These are phyloP conservation scores for Domatiomyces catenatus DNA, from an alignment of 2,329 filamentous ascomycete species.

Conservation along the genomic window DNA sequence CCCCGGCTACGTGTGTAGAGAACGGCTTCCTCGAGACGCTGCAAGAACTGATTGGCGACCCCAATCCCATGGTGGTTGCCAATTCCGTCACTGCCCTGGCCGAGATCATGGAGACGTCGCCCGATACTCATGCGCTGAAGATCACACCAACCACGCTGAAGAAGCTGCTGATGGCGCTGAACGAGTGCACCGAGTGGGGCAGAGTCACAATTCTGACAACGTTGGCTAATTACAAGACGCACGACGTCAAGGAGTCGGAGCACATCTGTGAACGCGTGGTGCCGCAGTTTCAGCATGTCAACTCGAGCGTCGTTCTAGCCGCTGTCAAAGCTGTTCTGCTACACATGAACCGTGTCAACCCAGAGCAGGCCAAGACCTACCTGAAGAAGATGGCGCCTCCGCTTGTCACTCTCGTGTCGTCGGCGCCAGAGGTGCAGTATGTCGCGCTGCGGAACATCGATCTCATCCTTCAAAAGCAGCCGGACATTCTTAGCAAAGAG, in stretches of 20 bases:
- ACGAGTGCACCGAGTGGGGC: conserved; percentile 98
- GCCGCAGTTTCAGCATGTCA: conserved; percentile 96
- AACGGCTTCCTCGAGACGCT: conserved; percentile 89
- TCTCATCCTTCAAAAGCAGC: conserved; percentile 83
- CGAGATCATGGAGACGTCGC: conserved; percentile 79
- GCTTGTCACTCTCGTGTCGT: conserved; percentile 86
- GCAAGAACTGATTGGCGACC: conserved; percentile 91
- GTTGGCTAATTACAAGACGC: conserved; percentile 69
- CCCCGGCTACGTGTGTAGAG: conserved; percentile 80
- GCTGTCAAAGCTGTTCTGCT: conserved; percentile 96
- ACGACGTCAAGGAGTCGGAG: conserved; percentile 89
- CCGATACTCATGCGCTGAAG: conserved; percentile 73
- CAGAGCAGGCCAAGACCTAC: conserved; percentile 68
- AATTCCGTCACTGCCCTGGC: conserved; percentile 89
- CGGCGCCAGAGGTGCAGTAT: conserved; percentile 92
- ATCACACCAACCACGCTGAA: conserved; percentile 74
- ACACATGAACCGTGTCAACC: conserved; percentile 74
- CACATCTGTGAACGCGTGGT: conserved; percentile 94
- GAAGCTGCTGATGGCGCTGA: conserved; percentile 90
- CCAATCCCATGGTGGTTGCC: conserved; percentile 97
- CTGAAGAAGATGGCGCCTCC: conserved; percentile 98
- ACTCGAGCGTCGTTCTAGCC: conserved; percentile 90
- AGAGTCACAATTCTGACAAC: conserved; percentile 84
- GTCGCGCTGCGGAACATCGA: conserved; percentile 94
- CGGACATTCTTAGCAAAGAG: conserved; percentile 93